These are phyloP conservation scores for Clarireedia hainanense DNA, from an alignment of 2,329 filamentous ascomycete species.

Conservation along the genomic window DNA sequence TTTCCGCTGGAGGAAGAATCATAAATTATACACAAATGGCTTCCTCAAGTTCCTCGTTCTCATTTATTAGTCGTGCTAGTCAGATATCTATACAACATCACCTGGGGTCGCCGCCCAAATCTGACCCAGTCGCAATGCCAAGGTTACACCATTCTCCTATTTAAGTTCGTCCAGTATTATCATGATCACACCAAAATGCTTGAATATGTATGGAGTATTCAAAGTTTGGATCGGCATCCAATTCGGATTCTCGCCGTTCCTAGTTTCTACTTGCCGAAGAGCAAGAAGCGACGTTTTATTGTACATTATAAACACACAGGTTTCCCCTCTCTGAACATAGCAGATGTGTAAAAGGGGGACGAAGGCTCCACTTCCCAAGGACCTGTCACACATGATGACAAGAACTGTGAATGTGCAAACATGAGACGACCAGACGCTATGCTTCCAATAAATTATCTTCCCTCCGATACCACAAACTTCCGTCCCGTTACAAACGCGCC, in stretches of 20 bases:
- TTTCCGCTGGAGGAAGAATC: too few relatives aligned
- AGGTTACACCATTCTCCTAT: too few relatives aligned
- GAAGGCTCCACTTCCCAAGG: too few relatives aligned
- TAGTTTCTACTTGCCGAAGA: conserved; percentile 17
- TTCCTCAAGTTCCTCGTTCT: too few relatives aligned
- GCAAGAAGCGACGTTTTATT: conserved; percentile 18
- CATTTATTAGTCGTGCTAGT: too few relatives aligned
- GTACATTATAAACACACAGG: conserved; percentile 23
- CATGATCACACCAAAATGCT: too few relatives aligned
- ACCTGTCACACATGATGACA: not conserved
- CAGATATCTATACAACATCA: too few relatives aligned
- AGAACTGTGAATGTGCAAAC: not conserved
- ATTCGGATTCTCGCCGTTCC: conserved; percentile 12
- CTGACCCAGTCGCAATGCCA: too few relatives aligned
- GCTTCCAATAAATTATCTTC: conserved; percentile 24
- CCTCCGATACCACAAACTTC: conserved; percentile 11
- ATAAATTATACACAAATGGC: too few relatives aligned
- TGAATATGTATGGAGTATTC: not conserved
- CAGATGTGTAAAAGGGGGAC: too few relatives aligned
- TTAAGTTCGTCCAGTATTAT: too few relatives aligned
- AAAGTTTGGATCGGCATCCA: conserved; percentile 5
- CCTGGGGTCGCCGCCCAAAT: too few relatives aligned
- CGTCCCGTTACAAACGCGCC: conserved; percentile 22
- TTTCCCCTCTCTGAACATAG: conserved; percentile 1
- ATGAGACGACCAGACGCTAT: conserved; percentile 26